phyloP scores from a whole-genome alignment of 495 filamentous ascomycete genomes.

The Aspergillus olivimuriae region DNA sequence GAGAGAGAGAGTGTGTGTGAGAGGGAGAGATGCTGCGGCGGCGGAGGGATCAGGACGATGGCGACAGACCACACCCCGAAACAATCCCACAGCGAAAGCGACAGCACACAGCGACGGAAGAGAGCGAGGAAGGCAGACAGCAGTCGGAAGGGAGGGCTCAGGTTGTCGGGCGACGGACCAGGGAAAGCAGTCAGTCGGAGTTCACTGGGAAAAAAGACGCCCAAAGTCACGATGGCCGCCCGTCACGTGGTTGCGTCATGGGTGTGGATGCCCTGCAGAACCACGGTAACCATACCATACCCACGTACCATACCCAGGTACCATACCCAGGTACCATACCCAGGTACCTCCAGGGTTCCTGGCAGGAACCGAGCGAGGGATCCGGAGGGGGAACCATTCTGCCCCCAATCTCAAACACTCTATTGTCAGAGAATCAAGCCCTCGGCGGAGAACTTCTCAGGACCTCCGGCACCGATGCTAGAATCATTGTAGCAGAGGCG shows the following conservation, averaged over 20 bases:
- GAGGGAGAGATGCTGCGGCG: too few relatives aligned
- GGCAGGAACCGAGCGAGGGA: too few relatives aligned
- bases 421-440: too few relatives aligned
- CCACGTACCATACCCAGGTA: neutral
- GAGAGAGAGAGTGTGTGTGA: too few relatives aligned
- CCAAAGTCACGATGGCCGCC: constrained; percentile 16
- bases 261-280: constrained; percentile 24
- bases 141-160: constrained; percentile 14
- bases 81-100: neutral
- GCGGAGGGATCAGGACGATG: constrained; percentile 10
- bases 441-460: too few relatives aligned
- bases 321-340: too few relatives aligned
- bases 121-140: constrained; percentile 5
- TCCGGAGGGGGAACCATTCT: too few relatives aligned
- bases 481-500: too few relatives aligned
- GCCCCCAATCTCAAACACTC: too few relatives aligned
- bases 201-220: constrained; percentile 13
- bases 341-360: too few relatives aligned
- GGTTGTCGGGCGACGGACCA: constrained; percentile 13
- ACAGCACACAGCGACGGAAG: constrained; percentile 4
- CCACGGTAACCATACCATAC: neutral
- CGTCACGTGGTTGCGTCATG: constrained; percentile 44
- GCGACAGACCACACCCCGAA: constrained; percentile 10
- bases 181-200: neutral
- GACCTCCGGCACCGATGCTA: too few relatives aligned